Conservation (phyloP, 2,329 filamentous ascomycete species). For the Microcera coccophila region DNA sequence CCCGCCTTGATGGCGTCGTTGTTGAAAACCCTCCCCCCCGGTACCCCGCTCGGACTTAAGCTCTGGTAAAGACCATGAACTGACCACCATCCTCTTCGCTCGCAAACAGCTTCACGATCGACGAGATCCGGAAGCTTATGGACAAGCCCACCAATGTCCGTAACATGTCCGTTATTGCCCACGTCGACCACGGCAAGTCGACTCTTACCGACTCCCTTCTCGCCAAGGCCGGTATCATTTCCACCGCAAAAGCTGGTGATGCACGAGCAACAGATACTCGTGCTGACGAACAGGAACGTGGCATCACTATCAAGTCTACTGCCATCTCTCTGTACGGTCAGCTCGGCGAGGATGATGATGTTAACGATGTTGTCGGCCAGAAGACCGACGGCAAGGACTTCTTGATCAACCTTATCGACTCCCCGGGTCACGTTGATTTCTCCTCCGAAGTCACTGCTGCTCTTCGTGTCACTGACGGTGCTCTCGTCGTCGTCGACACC, state of each 20-base stretch:
- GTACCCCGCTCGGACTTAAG: constrained; percentile 42
- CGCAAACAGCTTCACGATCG: constrained; percentile 87
- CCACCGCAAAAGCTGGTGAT: constrained; percentile 93
- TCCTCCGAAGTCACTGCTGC: constrained; percentile 99
- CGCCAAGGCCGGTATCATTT: constrained; percentile 99
- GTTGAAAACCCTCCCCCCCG: constrained; percentile 14
- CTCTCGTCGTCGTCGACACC: constrained; percentile 98
- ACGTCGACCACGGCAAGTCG: constrained; percentile 99
- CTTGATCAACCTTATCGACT: constrained; percentile 99
- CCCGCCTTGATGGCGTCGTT: constrained; percentile 13
- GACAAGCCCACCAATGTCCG: constrained; percentile 73
- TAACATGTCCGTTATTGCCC: constrained; percentile 99
- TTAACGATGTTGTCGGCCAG: constrained; percentile 90
- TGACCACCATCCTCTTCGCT: constrained; percentile 46
- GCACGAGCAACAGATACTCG: constrained; percentile 95
- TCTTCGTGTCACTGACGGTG: constrained; percentile 99
- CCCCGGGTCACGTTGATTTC: constrained; percentile 99
- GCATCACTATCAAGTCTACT: constrained; percentile 99
- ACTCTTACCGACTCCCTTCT: constrained; percentile 99
- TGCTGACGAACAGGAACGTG: constrained; percentile 97
- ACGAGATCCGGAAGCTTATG: constrained; percentile 79
- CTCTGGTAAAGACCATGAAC: constrained; percentile 29
- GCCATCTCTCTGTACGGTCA: constrained; percentile 96
- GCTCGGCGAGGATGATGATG: constrained; percentile 74
- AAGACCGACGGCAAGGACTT: constrained; percentile 91